Conservation (phyloP, 768 basidiomycete species). For the Dioszegia hungarica region DNA sequence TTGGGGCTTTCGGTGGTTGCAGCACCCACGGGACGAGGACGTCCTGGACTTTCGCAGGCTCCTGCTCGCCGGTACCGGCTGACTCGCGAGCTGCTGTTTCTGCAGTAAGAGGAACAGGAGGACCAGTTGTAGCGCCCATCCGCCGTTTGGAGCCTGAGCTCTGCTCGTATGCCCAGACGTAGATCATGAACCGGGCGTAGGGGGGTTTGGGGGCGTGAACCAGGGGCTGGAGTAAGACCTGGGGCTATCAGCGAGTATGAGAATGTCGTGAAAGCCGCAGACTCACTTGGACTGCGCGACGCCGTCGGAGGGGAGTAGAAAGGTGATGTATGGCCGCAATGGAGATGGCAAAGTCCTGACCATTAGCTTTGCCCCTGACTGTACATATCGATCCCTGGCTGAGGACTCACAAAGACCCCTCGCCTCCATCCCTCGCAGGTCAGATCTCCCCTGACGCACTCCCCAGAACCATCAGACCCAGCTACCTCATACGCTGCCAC, state of each 20-base stretch:
- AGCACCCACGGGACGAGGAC: constrained; percentile 48
- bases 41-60: constrained; percentile 34
- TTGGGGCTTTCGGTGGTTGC: constrained; percentile 4
- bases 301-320: constrained; percentile 69
- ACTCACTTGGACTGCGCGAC: constrained; percentile 65
- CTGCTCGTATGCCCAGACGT: constrained; percentile 97
- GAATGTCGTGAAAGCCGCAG: too few relatives aligned
- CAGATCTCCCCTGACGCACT: constrained; percentile 65
- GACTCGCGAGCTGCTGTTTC: constrained; percentile 3
- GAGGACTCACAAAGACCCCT: constrained; percentile 68
- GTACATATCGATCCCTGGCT: too few relatives aligned
- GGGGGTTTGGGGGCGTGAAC: constrained; percentile 14
- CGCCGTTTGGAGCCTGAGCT: constrained; percentile 73
- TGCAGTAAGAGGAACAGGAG: neutral
- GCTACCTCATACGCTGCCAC: constrained; percentile 64
- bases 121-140: constrained; percentile 51
- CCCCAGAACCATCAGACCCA: too few relatives aligned
- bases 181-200: constrained; percentile 69
- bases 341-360: constrained; percentile 89
- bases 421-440: constrained; percentile 64
- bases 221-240: constrained; percentile 31
- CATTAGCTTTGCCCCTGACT: too few relatives aligned
- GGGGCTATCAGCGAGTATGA: too few relatives aligned
- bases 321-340: constrained; percentile 98
- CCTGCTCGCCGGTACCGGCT: neutral